These are phyloP conservation scores for Eucommia ulmoides DNA, from an alignment of 257 asterid species.

Conservation along the genomic window DNA sequence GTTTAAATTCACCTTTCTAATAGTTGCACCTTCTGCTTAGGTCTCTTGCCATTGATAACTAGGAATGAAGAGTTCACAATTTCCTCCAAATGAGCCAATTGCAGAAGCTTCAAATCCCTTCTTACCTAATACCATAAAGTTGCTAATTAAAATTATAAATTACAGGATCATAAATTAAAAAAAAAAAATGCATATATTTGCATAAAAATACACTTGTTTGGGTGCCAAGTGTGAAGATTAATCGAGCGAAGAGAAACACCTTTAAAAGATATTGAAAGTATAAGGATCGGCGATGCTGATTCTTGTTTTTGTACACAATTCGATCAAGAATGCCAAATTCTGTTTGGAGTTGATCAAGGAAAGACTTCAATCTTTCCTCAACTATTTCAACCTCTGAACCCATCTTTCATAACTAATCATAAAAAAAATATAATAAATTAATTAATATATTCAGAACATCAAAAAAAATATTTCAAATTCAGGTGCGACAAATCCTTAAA, in stretches of 20 bases:
- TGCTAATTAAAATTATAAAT: too few relatives aligned
- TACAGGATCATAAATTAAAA: too few relatives aligned
- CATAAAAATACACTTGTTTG: constrained; percentile 3
- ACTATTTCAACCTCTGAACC: constrained; percentile 34
- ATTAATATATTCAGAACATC: neutral
- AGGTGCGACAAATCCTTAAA: too few relatives aligned
- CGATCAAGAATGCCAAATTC: constrained; percentile 73
- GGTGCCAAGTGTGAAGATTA: neutral
- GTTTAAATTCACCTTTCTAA: constrained; percentile 47
- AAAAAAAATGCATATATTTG: too few relatives aligned
- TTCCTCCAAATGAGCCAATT: constrained; percentile 55
- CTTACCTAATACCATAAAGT: constrained; percentile 40
- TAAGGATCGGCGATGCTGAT: constrained; percentile 69
- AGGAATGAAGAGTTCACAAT: constrained; percentile 48
- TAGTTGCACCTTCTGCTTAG: constrained; percentile 79
- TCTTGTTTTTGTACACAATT: constrained; percentile 78
- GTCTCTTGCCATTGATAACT: constrained; percentile 64
- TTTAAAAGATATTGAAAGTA: constrained; percentile 75
- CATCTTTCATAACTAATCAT: constrained; percentile 19
- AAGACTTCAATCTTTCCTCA: constrained; percentile 62
- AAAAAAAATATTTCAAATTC: neutral
- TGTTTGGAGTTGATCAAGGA: constrained; percentile 46
- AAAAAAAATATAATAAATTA: neutral
- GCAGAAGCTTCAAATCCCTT: constrained; percentile 75
- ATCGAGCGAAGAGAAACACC: constrained; percentile 21